A percentile compares a stretch with the other conserved stretches of the same genome.
Conservation (phyloP, 805 yeast genomes). For the Pichia ethanolica region DNA sequence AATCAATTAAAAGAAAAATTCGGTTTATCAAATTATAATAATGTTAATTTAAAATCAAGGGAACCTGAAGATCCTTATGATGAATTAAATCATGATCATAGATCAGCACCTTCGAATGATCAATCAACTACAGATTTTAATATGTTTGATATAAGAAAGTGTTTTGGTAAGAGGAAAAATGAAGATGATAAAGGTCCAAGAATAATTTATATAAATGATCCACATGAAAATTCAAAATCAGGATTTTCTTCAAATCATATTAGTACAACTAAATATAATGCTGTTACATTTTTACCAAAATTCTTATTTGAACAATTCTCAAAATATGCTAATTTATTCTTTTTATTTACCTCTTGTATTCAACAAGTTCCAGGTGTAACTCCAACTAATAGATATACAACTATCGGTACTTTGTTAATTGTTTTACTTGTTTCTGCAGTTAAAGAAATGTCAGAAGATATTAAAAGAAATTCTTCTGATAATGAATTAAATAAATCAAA, state of each 20-base stretch:
- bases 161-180: constrained; percentile 14
- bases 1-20: constrained; percentile 22
- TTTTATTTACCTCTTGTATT: constrained; percentile 82
- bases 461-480: constrained; percentile 83
- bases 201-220: constrained; percentile 60
- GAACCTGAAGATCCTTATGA: constrained; percentile 15
- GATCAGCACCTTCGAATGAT: constrained; percentile 23
- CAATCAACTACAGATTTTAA: constrained; percentile 15
- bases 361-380: constrained; percentile 97
- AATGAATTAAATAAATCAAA: constrained; percentile 72
- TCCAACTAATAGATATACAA: constrained; percentile 93
- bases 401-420: constrained; percentile 81
- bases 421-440: constrained; percentile 87
- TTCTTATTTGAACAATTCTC: constrained; percentile 94
- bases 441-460: constrained; percentile 85
- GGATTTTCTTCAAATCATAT: constrained; percentile 76
- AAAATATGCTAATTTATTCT: constrained; percentile 92
- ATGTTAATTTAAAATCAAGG: constrained; percentile 12
- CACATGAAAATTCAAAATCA: constrained; percentile 42
- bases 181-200: constrained; percentile 42
- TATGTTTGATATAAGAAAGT: constrained; percentile 25
- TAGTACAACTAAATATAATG: constrained; percentile 90
- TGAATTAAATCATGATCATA: constrained; percentile 19
- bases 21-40: constrained; percentile 21
- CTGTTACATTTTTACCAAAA: constrained; percentile 90